These are phyloP conservation scores for Neonectria ditissima DNA, from an alignment of 2,329 filamentous ascomycete species.

Conservation along the genomic window DNA sequence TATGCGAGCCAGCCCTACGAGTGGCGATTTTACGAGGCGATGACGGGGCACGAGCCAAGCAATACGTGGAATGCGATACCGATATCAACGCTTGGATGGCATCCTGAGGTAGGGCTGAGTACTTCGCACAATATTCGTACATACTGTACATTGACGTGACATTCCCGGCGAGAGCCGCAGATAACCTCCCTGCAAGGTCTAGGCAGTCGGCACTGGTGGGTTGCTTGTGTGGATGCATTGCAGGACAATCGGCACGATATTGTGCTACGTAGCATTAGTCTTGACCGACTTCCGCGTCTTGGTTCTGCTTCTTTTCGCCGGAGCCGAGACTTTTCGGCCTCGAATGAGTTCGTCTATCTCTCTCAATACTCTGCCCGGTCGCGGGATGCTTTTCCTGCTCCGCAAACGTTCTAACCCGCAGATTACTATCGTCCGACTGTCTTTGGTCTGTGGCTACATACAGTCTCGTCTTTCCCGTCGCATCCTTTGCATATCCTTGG, in stretches of 20 bases:
- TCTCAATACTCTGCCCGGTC: neutral
- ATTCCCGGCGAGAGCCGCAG: neutral
- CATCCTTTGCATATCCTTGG: conserved; percentile 2
- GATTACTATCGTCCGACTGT: neutral
- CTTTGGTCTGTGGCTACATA: conserved; percentile 2
- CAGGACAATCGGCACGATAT: neutral
- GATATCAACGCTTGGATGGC: conserved; percentile 5
- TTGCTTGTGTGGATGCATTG: neutral
- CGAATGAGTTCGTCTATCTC: neutral
- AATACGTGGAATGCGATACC: neutral
- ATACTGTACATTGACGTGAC: neutral
- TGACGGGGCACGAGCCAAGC: conserved; percentile 1
- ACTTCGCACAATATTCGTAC: neutral
- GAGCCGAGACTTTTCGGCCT: neutral
- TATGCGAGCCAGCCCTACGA: conserved; percentile 22
- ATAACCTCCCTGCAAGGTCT: neutral
- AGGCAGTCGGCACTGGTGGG: neutral
- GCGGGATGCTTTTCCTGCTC: neutral
- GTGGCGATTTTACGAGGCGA: conserved; percentile 9
- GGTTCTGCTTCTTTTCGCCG: neutral
- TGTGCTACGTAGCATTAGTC: neutral
- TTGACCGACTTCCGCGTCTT: neutral
- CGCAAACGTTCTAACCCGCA: neutral
- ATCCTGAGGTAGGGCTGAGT: conserved; percentile 5
- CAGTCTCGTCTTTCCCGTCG: neutral